A percentile compares a stretch with the other conserved stretches of the same genome.
phyloP scores from a whole-genome alignment of 306 rosid species.

The Astragalus membranaceus region DNA sequence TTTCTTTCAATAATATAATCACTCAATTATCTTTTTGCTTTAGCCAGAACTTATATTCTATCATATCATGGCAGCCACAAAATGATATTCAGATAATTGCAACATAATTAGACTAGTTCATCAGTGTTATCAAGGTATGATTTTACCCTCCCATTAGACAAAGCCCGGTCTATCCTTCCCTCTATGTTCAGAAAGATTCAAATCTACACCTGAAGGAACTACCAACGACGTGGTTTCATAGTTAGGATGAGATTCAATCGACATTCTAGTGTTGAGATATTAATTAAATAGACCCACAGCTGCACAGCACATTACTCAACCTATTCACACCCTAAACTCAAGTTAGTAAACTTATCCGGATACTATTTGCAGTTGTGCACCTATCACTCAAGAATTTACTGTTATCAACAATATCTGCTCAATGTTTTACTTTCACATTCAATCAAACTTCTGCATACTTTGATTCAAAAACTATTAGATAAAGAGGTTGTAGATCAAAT shows the following conservation, averaged over 20 bases:
- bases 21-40: background rate
- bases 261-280: background rate
- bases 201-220: background rate
- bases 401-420: too few species aligned
- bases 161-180: background rate
- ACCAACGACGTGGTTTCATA: background rate
- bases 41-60: background rate
- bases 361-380: background rate
- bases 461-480: too few species aligned
- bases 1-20: background rate
- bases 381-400: too few species aligned
- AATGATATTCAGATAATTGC: background rate
- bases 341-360: background rate
- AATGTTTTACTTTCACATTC: too few species aligned
- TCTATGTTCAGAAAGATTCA: background rate
- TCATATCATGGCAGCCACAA: background rate
- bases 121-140: background rate
- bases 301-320: slow-evolving; percentile 1
- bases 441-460: too few species aligned
- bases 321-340: background rate
- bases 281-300: background rate
- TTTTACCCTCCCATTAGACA: background rate
- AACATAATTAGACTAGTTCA: background rate
- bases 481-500: too few species aligned
- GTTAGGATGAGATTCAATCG: background rate